Conservation (phyloP, 768 basidiomycete species). For the Leccinum aurantiacum region DNA sequence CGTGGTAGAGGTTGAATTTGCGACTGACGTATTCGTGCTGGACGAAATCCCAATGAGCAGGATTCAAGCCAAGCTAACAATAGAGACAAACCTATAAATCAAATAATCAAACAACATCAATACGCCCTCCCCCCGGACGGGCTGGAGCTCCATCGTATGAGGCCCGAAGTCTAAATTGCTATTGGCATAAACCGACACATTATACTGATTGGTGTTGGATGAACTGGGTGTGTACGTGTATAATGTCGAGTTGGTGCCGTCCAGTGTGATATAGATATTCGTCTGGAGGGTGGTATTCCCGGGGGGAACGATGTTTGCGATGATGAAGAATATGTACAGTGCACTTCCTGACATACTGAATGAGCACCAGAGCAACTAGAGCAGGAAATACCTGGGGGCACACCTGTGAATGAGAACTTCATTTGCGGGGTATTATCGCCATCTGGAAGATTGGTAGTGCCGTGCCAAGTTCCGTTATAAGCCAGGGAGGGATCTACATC, state of each 20-base stretch:
- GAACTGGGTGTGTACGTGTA: constrained; percentile 6
- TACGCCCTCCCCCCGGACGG: neutral
- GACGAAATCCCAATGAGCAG: neutral
- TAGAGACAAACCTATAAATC: constrained; percentile 15
- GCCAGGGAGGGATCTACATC: neutral
- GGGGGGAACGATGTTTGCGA: constrained; percentile 4
- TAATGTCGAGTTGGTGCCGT: neutral
- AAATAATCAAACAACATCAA: constrained; percentile 21
- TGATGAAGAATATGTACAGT: constrained; percentile 19
- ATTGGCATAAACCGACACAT: constrained; percentile 17
- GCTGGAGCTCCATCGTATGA: constrained; percentile 11
- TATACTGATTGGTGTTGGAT: constrained; percentile 8
- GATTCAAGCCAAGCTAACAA: neutral
- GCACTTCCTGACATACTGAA: constrained; percentile 7
- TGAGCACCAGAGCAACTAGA: neutral
- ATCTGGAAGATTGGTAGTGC: neutral
- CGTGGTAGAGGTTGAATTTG: neutral
- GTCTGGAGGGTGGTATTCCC: neutral
- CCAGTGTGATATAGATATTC: constrained; percentile 9
- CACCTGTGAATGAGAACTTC: constrained; percentile 13
- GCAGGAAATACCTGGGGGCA: neutral
- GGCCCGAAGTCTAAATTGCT: neutral
- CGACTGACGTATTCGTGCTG: constrained; percentile 5
- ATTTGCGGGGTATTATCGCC: neutral
- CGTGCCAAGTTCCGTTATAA: constrained; percentile 23